Percentiles rank a stretch among this genome's conserved stretches.
These are phyloP conservation scores for Fusarium brevicatenulatum DNA, from an alignment of 2,329 filamentous ascomycete genomes.

Conservation along the genomic window DNA sequence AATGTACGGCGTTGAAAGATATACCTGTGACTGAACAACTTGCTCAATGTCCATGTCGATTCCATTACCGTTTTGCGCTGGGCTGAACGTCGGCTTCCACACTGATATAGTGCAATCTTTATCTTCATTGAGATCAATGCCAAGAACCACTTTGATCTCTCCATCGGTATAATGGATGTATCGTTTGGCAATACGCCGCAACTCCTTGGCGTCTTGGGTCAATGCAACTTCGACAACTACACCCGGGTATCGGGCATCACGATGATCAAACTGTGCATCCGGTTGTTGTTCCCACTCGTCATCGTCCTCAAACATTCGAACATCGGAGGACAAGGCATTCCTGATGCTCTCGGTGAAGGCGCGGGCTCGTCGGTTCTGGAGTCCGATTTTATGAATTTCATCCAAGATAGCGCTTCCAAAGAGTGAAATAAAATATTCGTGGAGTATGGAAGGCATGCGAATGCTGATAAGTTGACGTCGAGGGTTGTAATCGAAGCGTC, in stretches of 20 bases:
- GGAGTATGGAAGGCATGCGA: too few species aligned
- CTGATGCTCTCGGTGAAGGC: too few species aligned
- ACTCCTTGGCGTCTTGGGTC: accelerated
- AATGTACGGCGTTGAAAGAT: accelerated
- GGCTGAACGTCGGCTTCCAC: neutral
- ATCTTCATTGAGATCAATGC: accelerated
- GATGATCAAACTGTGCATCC: accelerated
- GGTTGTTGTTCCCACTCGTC: too few species aligned
- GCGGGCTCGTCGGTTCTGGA: too few species aligned
- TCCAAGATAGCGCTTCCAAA: too few species aligned
- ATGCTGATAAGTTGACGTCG: too few species aligned
- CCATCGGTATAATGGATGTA: neutral
- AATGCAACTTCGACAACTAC: accelerated
- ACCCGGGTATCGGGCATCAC: accelerated
- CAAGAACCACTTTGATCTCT: neutral
- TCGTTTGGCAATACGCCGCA: accelerated
- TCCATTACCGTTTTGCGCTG: accelerated
- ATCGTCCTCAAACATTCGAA: too few species aligned
- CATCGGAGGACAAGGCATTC: accelerated
- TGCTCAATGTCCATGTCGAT: neutral
- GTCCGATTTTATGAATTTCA: too few species aligned
- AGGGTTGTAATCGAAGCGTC: too few species aligned
- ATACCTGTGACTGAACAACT: neutral
- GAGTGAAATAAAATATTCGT: too few species aligned
- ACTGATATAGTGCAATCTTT: neutral